These are phyloP conservation scores for Aspergillus carbonarius DNA, from an alignment of 2,329 filamentous ascomycete genomes.

Conservation along the genomic window DNA sequence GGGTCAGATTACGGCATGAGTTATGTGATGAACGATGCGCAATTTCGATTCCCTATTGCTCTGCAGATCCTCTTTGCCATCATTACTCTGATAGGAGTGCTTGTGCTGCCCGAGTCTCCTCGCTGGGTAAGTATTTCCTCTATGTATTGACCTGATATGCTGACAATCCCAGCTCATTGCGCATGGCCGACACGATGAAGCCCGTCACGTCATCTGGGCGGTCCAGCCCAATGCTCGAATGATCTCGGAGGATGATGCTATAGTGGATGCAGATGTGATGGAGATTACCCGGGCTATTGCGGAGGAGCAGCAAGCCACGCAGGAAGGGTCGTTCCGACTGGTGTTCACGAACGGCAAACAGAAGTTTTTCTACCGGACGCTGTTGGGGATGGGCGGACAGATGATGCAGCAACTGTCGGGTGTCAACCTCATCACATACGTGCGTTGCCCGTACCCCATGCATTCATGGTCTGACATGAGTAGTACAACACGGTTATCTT, in stretches of 20 bases:
- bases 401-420: slow-evolving; percentile 36
- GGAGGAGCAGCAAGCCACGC: slow-evolving; percentile 23
- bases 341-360: slow-evolving; percentile 27
- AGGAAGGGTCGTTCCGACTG: slow-evolving; percentile 24
- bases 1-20: slow-evolving; percentile 28
- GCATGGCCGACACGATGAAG: slow-evolving; percentile 35
- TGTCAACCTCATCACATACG: slow-evolving; percentile 31
- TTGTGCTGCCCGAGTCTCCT: slow-evolving; percentile 48
- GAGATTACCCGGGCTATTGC: slow-evolving; percentile 25
- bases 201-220: slow-evolving; percentile 35
- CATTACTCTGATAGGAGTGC: slow-evolving; percentile 24
- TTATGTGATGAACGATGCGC: slow-evolving; percentile 25
- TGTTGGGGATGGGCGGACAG: slow-evolving; percentile 32
- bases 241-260: slow-evolving; percentile 25
- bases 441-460: slow-evolving; percentile 8
- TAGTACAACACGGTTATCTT: slow-evolving; percentile 46
- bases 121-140: slow-evolving; percentile 29
- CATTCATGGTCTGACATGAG: not conserved
- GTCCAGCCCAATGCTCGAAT: slow-evolving; percentile 31
- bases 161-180: slow-evolving; percentile 28
- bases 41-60: slow-evolving; percentile 36
- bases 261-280: slow-evolving; percentile 23
- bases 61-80: slow-evolving; percentile 34
- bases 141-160: not conserved
- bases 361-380: slow-evolving; percentile 25